Evolutionary conservation across 2,329 filamentous ascomycete species (phyloP), one percentile per base, ranked within the genome.

Genomic region (Aspergillus pseudoterreus): DNA sequence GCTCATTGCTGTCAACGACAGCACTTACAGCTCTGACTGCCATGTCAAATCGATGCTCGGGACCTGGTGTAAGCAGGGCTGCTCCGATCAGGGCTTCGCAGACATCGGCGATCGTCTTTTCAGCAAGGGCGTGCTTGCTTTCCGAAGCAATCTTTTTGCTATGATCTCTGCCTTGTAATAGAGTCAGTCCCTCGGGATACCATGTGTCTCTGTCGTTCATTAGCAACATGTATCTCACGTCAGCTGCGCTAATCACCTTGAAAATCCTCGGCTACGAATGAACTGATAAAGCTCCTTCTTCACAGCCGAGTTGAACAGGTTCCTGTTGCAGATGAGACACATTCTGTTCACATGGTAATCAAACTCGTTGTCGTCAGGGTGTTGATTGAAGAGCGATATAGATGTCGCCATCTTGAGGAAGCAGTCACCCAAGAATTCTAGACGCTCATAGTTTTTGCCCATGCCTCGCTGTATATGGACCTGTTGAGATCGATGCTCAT

Each of bases 391-490:
- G 0, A 95, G 77, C 0, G 91, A 85, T 48, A 99, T 91, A 0
- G 92, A 92, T 0, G 92, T 96, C 10, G 89, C 90, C 85, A 96
- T 92, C 71, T 99, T 99, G 53, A 99, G 78, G 63, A 96, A 96
- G 32, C 87, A 88, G 67, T 99, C 94, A 0, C 94, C 94, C 2
- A 97, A 78, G 53, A 96, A 95, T 63, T 99, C 94, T 0, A 97
- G 79, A 11, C 94, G 83, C 69, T 99, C 94, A 63, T 99, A 99
- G 61, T 97, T 97, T 36, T 86, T 86, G 1, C 91, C 90, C 90
- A 96, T 96, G 2, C 91, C 92, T 44, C 81, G 77, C 60, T 91
- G 88, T 43, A 92, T 84, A 59, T 91, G 88, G 47, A 90, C 71
- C 36, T 87, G 82, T 51, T 86, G 79, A 32, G 80, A 75, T 0